These are phyloP conservation scores for Themeda triandra DNA, from an alignment of 176 grass and related monocot genomes.

Conservation along the genomic window DNA sequence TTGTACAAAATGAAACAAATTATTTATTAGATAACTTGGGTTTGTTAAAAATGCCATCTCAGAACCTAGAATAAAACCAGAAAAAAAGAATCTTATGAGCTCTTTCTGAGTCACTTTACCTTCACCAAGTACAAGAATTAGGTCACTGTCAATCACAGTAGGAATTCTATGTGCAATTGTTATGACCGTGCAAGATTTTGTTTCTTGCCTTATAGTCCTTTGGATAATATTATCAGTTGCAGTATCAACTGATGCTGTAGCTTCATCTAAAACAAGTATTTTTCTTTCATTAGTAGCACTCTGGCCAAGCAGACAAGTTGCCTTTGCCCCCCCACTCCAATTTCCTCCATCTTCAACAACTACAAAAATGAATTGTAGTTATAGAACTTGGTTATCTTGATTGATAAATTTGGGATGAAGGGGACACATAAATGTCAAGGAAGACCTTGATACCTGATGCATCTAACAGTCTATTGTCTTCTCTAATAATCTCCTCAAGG, in stretches of 20 bases:
- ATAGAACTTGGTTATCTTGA: not conserved
- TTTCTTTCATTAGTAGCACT: slow-evolving; percentile 76
- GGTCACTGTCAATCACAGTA: slow-evolving; percentile 81
- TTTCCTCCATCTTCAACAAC: slow-evolving; percentile 86
- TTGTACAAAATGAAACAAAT: slow-evolving; percentile 14
- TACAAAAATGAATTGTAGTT: slow-evolving; percentile 30
- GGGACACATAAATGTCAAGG: not conserved
- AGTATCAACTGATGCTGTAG: slow-evolving; percentile 86
- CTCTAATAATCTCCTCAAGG: slow-evolving; percentile 60
- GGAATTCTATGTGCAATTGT: slow-evolving; percentile 88
- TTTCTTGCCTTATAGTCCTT: slow-evolving; percentile 80
- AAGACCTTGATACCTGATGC: slow-evolving; percentile 63
- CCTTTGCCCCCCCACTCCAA: slow-evolving; percentile 85
- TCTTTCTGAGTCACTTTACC: slow-evolving; percentile 35
- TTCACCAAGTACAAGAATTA: slow-evolving; percentile 81
- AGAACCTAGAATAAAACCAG: not conserved
- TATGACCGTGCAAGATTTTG: slow-evolving; percentile 62
- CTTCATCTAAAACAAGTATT: slow-evolving; percentile 92
- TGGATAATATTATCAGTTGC: slow-evolving; percentile 89
- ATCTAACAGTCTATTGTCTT: slow-evolving; percentile 67
- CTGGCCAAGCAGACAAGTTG: slow-evolving; percentile 88
- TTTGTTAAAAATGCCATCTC: not conserved
- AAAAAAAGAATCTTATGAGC: not conserved
- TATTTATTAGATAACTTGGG: not conserved
- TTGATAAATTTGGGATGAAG: not conserved